Percentiles rank a stretch among this genome's conserved stretches.
phyloP scores from a whole-genome alignment of 257 asterid genomes.

The Penstemon davidsonii region DNA sequence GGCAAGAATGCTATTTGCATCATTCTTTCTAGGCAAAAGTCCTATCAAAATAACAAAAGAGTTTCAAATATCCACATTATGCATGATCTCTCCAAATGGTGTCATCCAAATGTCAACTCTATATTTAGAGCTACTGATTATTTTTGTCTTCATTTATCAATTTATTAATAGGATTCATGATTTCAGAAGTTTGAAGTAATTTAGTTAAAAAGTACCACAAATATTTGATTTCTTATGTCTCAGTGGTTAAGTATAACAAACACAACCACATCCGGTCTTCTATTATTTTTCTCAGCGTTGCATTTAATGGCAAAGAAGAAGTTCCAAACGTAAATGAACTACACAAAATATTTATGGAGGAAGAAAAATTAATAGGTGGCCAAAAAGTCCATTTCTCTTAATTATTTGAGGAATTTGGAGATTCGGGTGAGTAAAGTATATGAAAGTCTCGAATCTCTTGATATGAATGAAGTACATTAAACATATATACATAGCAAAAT shows the following conservation, averaged over 20 bases:
- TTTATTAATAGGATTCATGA: neutral
- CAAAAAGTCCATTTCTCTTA: neutral
- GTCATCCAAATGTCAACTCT: slow-evolving; percentile 4
- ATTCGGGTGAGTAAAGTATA: neutral
- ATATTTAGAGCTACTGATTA: neutral
- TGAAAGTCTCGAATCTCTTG: neutral
- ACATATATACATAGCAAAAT: too few relatives aligned
- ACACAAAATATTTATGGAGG: neutral
- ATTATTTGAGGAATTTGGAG: too few relatives aligned
- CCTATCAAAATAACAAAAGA: slow-evolving; percentile 33
- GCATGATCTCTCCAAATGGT: slow-evolving; percentile 10
- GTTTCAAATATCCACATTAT: slow-evolving; percentile 12
- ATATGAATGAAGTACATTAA: too few relatives aligned
- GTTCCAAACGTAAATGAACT: neutral
- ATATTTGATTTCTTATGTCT: neutral
- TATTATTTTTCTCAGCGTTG: neutral
- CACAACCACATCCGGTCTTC: neutral
- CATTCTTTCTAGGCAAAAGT: slow-evolving; percentile 32
- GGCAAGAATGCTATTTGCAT: slow-evolving; percentile 24
- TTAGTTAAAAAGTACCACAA: neutral
- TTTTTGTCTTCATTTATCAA: slow-evolving; percentile 1
- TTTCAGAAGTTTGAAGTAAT: too few relatives aligned
- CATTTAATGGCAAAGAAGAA: neutral
- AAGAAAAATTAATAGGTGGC: neutral
- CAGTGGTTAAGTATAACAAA: slow-evolving; percentile 5